Base-by-base conservation (phyloP, 2,329 filamentous ascomycete species). In the Scorias spongiosa region DNA sequence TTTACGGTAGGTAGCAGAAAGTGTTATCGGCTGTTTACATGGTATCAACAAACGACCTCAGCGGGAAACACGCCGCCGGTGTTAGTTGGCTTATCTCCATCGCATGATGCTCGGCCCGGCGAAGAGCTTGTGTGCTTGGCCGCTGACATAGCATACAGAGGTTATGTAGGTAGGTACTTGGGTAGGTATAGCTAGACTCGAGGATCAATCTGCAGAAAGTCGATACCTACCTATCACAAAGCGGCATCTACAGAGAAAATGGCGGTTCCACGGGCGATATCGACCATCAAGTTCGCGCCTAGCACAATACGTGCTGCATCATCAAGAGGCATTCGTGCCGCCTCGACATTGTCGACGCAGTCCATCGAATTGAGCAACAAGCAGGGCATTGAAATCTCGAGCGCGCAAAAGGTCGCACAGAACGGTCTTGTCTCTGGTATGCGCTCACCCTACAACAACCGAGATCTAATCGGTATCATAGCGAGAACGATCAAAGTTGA, bases 371-470 rank as follows among this genome's bases (percentile, higher is more conserved):
- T 46, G 46, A 50, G 56, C 52, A 57, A 57, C 41, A 51, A 55
- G 9, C 49, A 52, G 41, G 78, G 78, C 26, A 69, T 89, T 48
- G 74, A 74, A 49, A 78, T 94, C 46, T 86, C 85, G 37, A 78
- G 78, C 58, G 84, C 84, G 28, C 87, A 94, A 63, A 82, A 84
- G 45, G 67, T 85, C 46, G 80, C 84, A 41, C 75, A 81, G 60
- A 81, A 85, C 54, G 68, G 69, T 40, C 72, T 95, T 53, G 79
- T 85, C 44, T 86, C 84, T 69, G 87, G 86, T 91, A 74, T 49
- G 66, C 48, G 40, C 20, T 32, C 17, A 37, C 43, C n/a, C 12
- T 18, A 42, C 32, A 36, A 5, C 32, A 9, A 12, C 32, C 8
- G 10, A 20, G 5, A 12, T 6, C 20, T 9, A 5, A 9, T 4